Base-by-base conservation (phyloP, 1,284 basidiomycete genomes). In the Fomitopsis pinicola region DNA sequence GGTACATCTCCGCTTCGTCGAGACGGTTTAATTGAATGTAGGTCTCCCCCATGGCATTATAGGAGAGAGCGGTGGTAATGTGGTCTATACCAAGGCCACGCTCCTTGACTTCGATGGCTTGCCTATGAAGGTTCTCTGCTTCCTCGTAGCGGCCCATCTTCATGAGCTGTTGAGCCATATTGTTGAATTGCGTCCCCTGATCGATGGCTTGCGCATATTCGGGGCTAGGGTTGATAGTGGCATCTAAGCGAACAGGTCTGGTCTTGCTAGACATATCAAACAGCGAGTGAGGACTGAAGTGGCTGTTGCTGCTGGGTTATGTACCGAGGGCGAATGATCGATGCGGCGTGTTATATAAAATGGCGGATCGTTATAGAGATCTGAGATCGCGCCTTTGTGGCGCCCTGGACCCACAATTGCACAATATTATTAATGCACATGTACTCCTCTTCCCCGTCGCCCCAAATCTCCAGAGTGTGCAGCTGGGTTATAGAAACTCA, bases 1-100 rank as follows among this genome's bases (percentile, higher is more conserved):
- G 60, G 50, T 67, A 66, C 10, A 61, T 57, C 64, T 74, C 73
- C 15, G 74, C 72, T 10, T 75, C 72, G 35, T 67, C 69, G 15
- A 72, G 59, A 50, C 67, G 70, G 15, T 61, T 63, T 58, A 72
- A 62, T 48, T 64, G 61, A 26, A 72, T 63, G 54, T 73, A 73
- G 5, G 68, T 62, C 61, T 74, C 73, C 33, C 74, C 72, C 5
- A 74, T 62, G n/a, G 65, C 63, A 59, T 73, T 72, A 42, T 64
- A 64, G 7, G 69, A 67, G 12, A 72, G 50, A 19, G 72, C 72
- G 14, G 65, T 65, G 19, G 60, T 59, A 8, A 55, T 50, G 46
- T 68, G 57, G 17, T 54, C 57, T 17, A 22, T 26, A 14, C 65
- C 62, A 8, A 63, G 42, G 15, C 48, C 60, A 17, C 53, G 33